Evolutionary conservation across 306 rosid genomes (phyloP), one percentile per base, ranked within the genome.

Genomic region (Chamaecrista fasciculata): DNA sequence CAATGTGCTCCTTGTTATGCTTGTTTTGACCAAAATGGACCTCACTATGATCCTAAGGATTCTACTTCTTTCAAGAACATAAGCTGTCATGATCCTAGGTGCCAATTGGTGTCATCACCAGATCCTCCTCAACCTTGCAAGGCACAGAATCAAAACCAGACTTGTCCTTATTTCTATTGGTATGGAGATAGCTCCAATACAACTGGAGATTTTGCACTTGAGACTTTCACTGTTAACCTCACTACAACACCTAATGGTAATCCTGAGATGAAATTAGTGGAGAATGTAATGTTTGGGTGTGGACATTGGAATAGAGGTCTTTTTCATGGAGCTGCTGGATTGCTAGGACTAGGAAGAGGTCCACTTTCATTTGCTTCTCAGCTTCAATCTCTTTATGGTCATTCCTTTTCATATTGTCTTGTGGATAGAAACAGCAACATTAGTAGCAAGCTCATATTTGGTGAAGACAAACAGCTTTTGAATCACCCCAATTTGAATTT

Each of bases 241-340:
- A 94, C 97, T 4, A 31, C 83, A 1, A 31, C 83, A 1, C 43
- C 64, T 50, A 14, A 19, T 0, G 90, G 94, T 29, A 74, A 80
- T 16, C 71, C 95, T 1, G 89, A 84, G 34, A 52, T 78, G 3
- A 82, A 62, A 34, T 86, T 20, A 16, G 99, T 87, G 28, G 92
- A 89, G 72, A 80, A 87, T 80, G 86, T 94, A 55, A 91, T 94
- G 99, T 94, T 94, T 55, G 97, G 99, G 10, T 94, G 99, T 65
- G 99, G 99, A 4, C 99, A 94, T 80, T 94, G 99, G 99, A 94
- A 94, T 78, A 81, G 99, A 83, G 99, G 99, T 14, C 78, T 94
- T 3, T 94, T 94, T 63, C 96, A 86, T 70, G 99, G 99, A 11
- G 99, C 99, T 72, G 89, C 99, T 21, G 99, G 99, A 26, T 74